phyloP scores from a whole-genome alignment of 2,329 filamentous ascomycete genomes.

The Phaeosphaeria sp. region DNA sequence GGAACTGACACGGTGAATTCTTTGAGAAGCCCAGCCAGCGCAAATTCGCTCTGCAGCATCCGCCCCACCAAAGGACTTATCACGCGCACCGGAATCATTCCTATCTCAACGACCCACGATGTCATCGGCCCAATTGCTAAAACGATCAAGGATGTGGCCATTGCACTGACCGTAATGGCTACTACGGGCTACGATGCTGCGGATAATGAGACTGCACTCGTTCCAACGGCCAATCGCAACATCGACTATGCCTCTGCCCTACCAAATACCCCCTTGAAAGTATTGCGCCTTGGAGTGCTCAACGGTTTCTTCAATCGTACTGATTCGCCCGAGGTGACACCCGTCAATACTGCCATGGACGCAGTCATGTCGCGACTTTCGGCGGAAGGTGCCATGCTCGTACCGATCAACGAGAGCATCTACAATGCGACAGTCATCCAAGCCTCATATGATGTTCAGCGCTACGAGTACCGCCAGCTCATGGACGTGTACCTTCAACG shows the following conservation, averaged over 20 bases:
- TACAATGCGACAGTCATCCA: constrained; percentile 62
- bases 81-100: constrained; percentile 59
- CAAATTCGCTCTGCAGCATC: constrained; percentile 66
- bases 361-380: constrained; percentile 55
- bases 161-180: constrained; percentile 61
- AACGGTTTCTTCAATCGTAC: constrained; percentile 67
- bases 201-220: constrained; percentile 61
- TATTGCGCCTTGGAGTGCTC: constrained; percentile 58
- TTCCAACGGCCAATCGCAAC: constrained; percentile 50
- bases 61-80: constrained; percentile 64
- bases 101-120: constrained; percentile 65
- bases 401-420: constrained; percentile 57
- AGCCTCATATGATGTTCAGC: constrained; percentile 64
- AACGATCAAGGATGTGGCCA: constrained; percentile 58
- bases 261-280: constrained; percentile 41
- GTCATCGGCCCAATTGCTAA: constrained; percentile 62
- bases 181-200: constrained; percentile 57
- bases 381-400: constrained; percentile 56
- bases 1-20: constrained; percentile 70
- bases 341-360: constrained; percentile 63
- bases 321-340: constrained; percentile 59
- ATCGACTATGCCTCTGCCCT: constrained; percentile 58
- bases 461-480: constrained; percentile 64
- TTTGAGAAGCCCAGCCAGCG: constrained; percentile 65
- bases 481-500: constrained; percentile 64